phyloP scores from a whole-genome alignment of 2,329 filamentous ascomycete species.

The Epichloe sp. region DNA sequence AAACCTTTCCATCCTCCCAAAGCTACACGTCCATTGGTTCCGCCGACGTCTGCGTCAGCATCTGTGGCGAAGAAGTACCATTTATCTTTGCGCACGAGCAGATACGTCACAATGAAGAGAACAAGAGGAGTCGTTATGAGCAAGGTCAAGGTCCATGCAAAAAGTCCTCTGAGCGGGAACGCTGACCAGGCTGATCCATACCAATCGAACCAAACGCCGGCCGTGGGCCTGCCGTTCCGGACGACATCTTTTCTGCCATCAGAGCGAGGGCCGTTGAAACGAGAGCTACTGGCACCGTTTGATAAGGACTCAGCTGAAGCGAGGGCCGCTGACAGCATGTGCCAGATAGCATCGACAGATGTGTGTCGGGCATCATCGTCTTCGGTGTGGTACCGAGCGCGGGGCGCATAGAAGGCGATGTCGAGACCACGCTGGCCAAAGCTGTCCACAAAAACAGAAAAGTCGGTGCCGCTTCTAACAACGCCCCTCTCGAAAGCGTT shows the following conservation, averaged over 20 bases:
- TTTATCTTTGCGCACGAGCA: slow-evolving; percentile 61
- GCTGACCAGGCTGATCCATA: slow-evolving; percentile 71
- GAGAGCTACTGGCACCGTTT: slow-evolving; percentile 44
- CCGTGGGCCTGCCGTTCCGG: slow-evolving; percentile 50
- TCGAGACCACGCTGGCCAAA: slow-evolving; percentile 81
- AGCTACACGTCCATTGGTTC: slow-evolving; percentile 45
- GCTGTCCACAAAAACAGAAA: slow-evolving; percentile 63
- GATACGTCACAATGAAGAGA: slow-evolving; percentile 53
- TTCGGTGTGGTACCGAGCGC: slow-evolving; percentile 79
- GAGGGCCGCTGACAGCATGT: slow-evolving; percentile 82
- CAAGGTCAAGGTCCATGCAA: slow-evolving; percentile 74
- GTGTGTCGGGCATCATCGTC: slow-evolving; percentile 78
- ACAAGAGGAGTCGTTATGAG: slow-evolving; percentile 68
- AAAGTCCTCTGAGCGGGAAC: slow-evolving; percentile 68
- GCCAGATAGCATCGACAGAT: slow-evolving; percentile 62
- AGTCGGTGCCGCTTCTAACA: slow-evolving; percentile 81
- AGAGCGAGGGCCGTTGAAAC: slow-evolving; percentile 47
- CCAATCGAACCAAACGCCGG: slow-evolving; percentile 87
- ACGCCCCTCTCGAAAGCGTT: slow-evolving; percentile 74
- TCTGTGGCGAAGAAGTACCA: slow-evolving; percentile 73
- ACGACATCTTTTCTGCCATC: slow-evolving; percentile 47
- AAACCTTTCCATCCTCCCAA: slow-evolving; percentile 71
- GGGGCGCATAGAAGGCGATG: slow-evolving; percentile 78
- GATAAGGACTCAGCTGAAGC: slow-evolving; percentile 61
- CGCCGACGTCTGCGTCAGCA: slow-evolving; percentile 39